A percentile compares a stretch with the other conserved stretches of the same genome.
Conservation (phyloP, 208 protist genomes). For the Strigomonas galati region DNA sequence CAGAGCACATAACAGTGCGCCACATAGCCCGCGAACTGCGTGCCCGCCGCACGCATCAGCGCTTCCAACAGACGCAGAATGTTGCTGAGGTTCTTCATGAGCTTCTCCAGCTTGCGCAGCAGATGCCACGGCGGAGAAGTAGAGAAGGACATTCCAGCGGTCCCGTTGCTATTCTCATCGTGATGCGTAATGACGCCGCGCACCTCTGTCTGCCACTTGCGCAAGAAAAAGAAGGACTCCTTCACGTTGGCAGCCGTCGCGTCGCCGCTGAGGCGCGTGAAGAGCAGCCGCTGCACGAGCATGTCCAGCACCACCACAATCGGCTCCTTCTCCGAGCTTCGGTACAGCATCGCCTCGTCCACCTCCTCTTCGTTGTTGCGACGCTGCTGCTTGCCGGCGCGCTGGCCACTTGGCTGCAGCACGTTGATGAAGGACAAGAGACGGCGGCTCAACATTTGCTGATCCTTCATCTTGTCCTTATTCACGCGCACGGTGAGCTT, state of each 20-base stretch:
- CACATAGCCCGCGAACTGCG: slow-evolving; percentile 61
- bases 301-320: slow-evolving; percentile 63
- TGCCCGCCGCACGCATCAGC: slow-evolving; percentile 64
- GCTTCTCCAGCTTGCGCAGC: slow-evolving; percentile 51
- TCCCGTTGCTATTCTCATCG: not conserved
- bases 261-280: slow-evolving; percentile 35
- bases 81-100: slow-evolving; percentile 52
- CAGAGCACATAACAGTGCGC: slow-evolving; percentile 56
- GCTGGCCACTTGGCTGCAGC: slow-evolving; percentile 31
- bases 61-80: slow-evolving; percentile 59
- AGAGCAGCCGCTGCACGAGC: slow-evolving; percentile 64
- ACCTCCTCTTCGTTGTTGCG: not conserved
- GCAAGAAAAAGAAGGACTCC: slow-evolving; percentile 13
- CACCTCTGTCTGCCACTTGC: slow-evolving; percentile 14
- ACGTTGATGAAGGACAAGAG: slow-evolving; percentile 75
- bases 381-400: too few relatives aligned
- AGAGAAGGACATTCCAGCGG: not conserved
- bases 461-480: slow-evolving; percentile 75
- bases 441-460: slow-evolving; percentile 74
- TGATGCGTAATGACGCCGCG: not conserved
- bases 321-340: slow-evolving; percentile 16
- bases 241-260: not conserved
- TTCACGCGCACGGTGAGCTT: slow-evolving; percentile 66
- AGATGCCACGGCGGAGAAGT: slow-evolving; percentile 15
- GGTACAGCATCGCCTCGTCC: too few relatives aligned